A percentile compares a stretch with the other conserved stretches of the same genome.
phyloP scores from a whole-genome alignment of 306 rosid genomes.

The Dalbergia oliveri region DNA sequence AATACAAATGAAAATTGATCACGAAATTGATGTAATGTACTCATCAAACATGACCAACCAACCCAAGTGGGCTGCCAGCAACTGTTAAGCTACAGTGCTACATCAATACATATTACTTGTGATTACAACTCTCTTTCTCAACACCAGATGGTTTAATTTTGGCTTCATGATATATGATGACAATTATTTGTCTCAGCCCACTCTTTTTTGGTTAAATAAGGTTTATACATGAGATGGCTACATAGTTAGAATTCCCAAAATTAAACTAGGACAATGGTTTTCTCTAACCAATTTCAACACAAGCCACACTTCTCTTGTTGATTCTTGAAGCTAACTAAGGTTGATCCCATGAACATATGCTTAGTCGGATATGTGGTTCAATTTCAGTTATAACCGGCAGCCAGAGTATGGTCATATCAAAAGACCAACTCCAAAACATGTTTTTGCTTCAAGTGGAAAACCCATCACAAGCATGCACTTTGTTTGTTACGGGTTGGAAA shows the following conservation, averaged over 20 bases:
- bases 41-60: neutral
- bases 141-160: neutral
- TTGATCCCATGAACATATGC: neutral
- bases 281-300: constrained; percentile 29
- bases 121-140: neutral
- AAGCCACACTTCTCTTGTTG: constrained; percentile 37
- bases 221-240: constrained; percentile 6
- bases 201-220: constrained; percentile 20
- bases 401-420: constrained; percentile 17
- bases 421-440: constrained; percentile 37
- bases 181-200: constrained; percentile 29
- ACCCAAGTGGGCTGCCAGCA: neutral
- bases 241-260: constrained; percentile 25
- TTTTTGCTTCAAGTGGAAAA: constrained; percentile 54
- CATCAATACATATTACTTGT: neutral
- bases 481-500: constrained; percentile 62
- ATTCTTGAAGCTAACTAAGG: constrained; percentile 5
- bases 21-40: neutral
- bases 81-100: neutral
- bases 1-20: too few species aligned
- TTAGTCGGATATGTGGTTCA: constrained; percentile 11
- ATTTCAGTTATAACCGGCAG: constrained; percentile 9
- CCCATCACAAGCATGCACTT: constrained; percentile 49
- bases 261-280: constrained; percentile 36
- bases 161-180: neutral